These are phyloP conservation scores for Taphrina flavorubra DNA, from an alignment of 1,139 yeast species.

Conservation along the genomic window DNA sequence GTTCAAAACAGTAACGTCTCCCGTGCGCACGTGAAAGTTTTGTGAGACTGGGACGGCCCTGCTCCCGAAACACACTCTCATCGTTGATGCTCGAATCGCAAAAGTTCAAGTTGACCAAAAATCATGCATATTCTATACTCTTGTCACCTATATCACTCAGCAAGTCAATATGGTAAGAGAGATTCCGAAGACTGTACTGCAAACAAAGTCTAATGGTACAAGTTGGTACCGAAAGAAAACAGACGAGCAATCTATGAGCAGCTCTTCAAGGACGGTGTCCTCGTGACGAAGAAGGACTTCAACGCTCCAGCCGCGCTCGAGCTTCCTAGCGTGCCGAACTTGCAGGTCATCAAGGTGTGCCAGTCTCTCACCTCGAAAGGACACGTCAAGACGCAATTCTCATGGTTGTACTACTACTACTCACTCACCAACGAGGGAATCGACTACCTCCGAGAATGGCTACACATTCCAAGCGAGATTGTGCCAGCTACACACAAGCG, in stretches of 20 bases:
- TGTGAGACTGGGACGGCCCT: slow-evolving; percentile 14
- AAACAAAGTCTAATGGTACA: neutral
- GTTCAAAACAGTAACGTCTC: neutral
- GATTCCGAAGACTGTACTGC: too few relatives aligned
- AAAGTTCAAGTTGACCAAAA: slow-evolving; percentile 1
- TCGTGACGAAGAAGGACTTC: slow-evolving; percentile 61
- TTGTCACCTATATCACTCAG: slow-evolving; percentile 13
- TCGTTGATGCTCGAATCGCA: neutral
- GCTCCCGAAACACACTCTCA: slow-evolving; percentile 2
- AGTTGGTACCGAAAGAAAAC: slow-evolving; percentile 44
- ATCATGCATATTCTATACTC: neutral
- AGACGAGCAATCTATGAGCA: slow-evolving; percentile 43
- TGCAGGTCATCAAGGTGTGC: slow-evolving; percentile 98
- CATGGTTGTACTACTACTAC: slow-evolving; percentile 99
- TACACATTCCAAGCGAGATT: slow-evolving; percentile 97
- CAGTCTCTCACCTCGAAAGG: slow-evolving; percentile 99
- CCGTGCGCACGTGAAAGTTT: slow-evolving; percentile 6
- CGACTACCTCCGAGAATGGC: slow-evolving; percentile 96
- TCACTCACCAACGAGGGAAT: slow-evolving; percentile 99
- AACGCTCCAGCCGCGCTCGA: slow-evolving; percentile 98
- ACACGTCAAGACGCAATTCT: slow-evolving; percentile 98
- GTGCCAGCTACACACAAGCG: slow-evolving; percentile 98
- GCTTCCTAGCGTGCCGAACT: slow-evolving; percentile 57
- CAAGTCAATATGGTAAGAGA: slow-evolving; percentile 17
- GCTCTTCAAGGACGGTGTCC: slow-evolving; percentile 44